phyloP scores from a whole-genome alignment of 192 early-diverging fungal genomes.

The Chytriomyces confervae region DNA sequence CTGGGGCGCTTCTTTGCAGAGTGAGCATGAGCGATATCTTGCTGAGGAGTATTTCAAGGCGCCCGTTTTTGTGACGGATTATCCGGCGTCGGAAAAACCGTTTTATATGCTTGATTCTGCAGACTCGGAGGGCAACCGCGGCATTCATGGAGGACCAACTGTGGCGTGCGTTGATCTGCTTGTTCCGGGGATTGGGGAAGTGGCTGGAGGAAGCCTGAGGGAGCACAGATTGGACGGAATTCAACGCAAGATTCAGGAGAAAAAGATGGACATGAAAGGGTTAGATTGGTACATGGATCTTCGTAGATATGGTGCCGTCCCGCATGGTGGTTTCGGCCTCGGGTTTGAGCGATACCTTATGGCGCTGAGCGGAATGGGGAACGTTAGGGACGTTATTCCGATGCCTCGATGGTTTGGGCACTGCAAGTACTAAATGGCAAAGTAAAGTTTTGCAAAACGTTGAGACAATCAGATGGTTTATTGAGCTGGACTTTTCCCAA shows the following conservation, averaged over 20 bases:
- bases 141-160: slow-evolving; percentile 48
- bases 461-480: too few species aligned
- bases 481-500: too few species aligned
- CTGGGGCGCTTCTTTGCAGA: slow-evolving; percentile 79
- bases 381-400: slow-evolving; percentile 74
- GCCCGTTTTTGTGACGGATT: slow-evolving; percentile 93
- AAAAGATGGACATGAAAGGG: slow-evolving; percentile 65
- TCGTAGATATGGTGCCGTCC: slow-evolving; percentile 78
- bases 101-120: slow-evolving; percentile 78
- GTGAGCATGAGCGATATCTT: slow-evolving; percentile 86
- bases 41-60: slow-evolving; percentile 65
- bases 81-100: slow-evolving; percentile 77
- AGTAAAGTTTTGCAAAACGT: too few species aligned
- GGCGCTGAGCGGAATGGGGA: slow-evolving; percentile 79
- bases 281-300: slow-evolving; percentile 88
- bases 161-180: slow-evolving; percentile 86
- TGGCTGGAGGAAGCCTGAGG: slow-evolving; percentile 83
- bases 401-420: slow-evolving; percentile 57
- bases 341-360: slow-evolving; percentile 85
- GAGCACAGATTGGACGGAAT: slow-evolving; percentile 71
- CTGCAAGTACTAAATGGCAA: slow-evolving; percentile 54
- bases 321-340: slow-evolving; percentile 91
- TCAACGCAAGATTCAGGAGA: slow-evolving; percentile 54
- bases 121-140: slow-evolving; percentile 44
- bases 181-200: slow-evolving; percentile 82